A percentile compares a stretch with the other conserved stretches of the same genome.
phyloP scores from a whole-genome alignment of 192 early-diverging fungal species.

The Helicostylum pulchrum region DNA sequence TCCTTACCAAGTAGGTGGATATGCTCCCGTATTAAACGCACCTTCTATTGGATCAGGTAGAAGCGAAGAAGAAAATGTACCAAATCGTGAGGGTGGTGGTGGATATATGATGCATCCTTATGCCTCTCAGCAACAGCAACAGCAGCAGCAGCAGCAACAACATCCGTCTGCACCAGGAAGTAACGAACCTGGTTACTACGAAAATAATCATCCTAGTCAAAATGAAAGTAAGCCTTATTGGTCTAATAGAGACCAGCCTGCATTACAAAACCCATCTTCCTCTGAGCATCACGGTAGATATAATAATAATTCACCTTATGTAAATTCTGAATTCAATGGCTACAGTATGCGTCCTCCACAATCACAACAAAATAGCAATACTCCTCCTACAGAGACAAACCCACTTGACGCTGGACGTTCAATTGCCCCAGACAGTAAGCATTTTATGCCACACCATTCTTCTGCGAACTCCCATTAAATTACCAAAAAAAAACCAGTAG shows the following conservation, averaged over 20 bases:
- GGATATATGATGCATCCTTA: slow-evolving; percentile 12
- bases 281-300: not conserved
- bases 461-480: too few species aligned
- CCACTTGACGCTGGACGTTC: slow-evolving; percentile 14
- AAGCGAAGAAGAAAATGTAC: slow-evolving; percentile 1
- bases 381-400: slow-evolving; percentile 4
- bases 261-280: not conserved
- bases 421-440: slow-evolving; percentile 12
- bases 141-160: not conserved
- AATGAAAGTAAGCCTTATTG: not conserved
- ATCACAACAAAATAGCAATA: not conserved
- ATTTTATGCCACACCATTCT: not conserved
- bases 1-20: not conserved
- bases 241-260: not conserved
- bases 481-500: too few species aligned
- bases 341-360: not conserved
- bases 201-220: not conserved
- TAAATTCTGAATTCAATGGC: not conserved
- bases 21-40: not conserved
- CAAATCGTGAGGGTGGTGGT: not conserved
- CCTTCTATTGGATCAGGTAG: not conserved
- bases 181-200: too few species aligned
- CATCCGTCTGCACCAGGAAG: not conserved
- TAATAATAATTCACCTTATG: not conserved
- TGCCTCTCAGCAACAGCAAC: not conserved